Evolutionary conservation across 2,329 filamentous ascomycete genomes (phyloP).

Genomic region (Apiospora hydei): DNA sequence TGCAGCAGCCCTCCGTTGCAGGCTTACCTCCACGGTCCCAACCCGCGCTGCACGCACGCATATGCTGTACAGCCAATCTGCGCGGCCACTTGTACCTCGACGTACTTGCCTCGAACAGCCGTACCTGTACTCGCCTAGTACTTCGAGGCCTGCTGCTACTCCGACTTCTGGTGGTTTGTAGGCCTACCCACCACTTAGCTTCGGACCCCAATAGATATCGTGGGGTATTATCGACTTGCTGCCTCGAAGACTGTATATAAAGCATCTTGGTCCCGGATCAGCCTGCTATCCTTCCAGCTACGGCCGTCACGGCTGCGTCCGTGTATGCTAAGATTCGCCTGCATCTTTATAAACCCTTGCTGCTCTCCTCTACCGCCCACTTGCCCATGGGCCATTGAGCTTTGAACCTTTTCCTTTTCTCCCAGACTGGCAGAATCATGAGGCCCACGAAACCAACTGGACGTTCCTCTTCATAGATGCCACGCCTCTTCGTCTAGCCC

Average conservation of each 20-base stretch:
- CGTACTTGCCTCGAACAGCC: conserved; percentile 41
- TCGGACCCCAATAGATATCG: conserved; percentile 29
- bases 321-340: conserved; percentile 17
- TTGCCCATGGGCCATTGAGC: conserved; percentile 18
- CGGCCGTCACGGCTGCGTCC: conserved; percentile 14
- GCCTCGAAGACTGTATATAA: conserved; percentile 28
- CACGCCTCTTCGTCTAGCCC: conserved; percentile 25
- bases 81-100: conserved; percentile 39
- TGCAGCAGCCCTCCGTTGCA: conserved; percentile 3
- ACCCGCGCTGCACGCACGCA: conserved; percentile 16
- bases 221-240: conserved; percentile 27
- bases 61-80: conserved; percentile 28
- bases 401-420: background rate
- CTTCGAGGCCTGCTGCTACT: conserved; percentile 27
- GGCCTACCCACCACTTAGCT: conserved; percentile 10
- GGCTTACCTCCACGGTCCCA: conserved; percentile 5
- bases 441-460: conserved; percentile 19
- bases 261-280: conserved; percentile 27
- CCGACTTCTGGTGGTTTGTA: conserved; percentile 17
- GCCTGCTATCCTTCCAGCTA: background rate
- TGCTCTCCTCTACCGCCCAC: conserved; percentile 15
- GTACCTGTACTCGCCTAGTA: conserved; percentile 44
- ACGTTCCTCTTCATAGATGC: conserved; percentile 35
- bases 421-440: conserved; percentile 17
- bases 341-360: conserved; percentile 18